These are phyloP conservation scores for Gossypium raimondii DNA, from an alignment of 345 rosid genomes.

Conservation along the genomic window DNA sequence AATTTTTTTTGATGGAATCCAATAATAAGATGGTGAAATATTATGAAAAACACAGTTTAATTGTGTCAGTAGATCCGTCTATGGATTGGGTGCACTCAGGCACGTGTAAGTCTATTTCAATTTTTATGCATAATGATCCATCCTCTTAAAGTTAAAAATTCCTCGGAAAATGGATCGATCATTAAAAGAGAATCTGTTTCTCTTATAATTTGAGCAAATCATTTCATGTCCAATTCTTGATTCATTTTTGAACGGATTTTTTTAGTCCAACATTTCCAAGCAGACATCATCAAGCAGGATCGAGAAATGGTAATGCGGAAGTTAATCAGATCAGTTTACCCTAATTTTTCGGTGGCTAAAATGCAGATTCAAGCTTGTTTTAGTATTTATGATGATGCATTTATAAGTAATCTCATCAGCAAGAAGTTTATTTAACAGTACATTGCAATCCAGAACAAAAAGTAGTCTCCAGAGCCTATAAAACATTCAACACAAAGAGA, in stretches of 20 bases:
- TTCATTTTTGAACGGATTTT: not conserved
- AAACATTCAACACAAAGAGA: constrained; percentile 24
- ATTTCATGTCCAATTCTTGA: not conserved
- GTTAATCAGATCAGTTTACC: not conserved
- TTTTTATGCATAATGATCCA: not conserved
- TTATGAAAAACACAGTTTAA: not conserved
- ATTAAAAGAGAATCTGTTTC: not conserved
- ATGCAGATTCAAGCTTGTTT: constrained; percentile 9
- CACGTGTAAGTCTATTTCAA: not conserved
- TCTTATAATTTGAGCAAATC: not conserved
- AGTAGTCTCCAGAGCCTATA: constrained; percentile 35
- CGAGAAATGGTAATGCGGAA: not conserved
- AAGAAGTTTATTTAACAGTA: constrained; percentile 34
- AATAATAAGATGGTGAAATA: no score
- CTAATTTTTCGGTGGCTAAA: not conserved
- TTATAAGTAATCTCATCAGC: constrained; percentile 27
- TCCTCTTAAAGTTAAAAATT: not conserved
- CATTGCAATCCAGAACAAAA: constrained; percentile 36
- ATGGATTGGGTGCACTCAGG: not conserved
- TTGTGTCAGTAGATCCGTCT: not conserved
- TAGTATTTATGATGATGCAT: not conserved
- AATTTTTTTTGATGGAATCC: no score
- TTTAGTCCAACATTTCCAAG: not conserved
- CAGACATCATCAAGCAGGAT: not conserved
- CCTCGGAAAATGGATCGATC: not conserved